Base-by-base conservation (phyloP, 1,139 yeast species). In the Zygotorulaspora mrakii region DNA sequence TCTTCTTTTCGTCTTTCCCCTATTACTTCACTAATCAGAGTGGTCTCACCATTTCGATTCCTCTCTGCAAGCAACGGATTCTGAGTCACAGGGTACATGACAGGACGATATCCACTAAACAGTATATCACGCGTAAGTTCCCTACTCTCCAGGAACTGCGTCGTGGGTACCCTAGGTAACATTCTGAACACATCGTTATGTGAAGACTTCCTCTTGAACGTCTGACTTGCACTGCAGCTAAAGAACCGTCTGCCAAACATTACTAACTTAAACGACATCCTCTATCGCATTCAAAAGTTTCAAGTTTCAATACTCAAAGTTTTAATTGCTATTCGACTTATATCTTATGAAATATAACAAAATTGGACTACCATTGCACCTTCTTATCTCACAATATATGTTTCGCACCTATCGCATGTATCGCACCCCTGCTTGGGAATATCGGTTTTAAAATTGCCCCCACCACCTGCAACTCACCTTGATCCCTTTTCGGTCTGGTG, bases 71-170 rank as follows among this genome's bases (percentile, higher is more conserved):
- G 53, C 24, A 59, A 40, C 21, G 64, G 64, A 37, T 58, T 60
- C 39, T 58, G 61, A 39, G 45, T 48, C 30, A 59, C 57, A 1
- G 64, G 64, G 35, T 57, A 56, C 41, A 48, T 52, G 7, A 59
- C 47, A 1, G 64, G 64, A 31, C 62, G 42, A 45, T 60, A 59
- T 20, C 64, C 64, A 43, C 57, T 54, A 38, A 50, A 59, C 31
- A 60, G 42, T 13, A 59, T 56, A 42, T 60, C 64, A 9, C 52
- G 46, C 7, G 51, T 46, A 18, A 60, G 44, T 33, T 52, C 52
- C 17, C 49, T 44, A 8, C 51, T 50, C 31, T 57, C 59, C 21
- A 59, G 38, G 37, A 50, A 57, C 40, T 50, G 53, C 5, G 64
- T 59, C 30, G 56, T 56, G 5, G 64, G 64, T 5, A 60, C 64